Percentiles rank a stretch among this genome's conserved stretches.
Evolutionary conservation across 2,329 filamentous ascomycete genomes (phyloP).

Genomic region (Aspergillus thermomutatus): DNA sequence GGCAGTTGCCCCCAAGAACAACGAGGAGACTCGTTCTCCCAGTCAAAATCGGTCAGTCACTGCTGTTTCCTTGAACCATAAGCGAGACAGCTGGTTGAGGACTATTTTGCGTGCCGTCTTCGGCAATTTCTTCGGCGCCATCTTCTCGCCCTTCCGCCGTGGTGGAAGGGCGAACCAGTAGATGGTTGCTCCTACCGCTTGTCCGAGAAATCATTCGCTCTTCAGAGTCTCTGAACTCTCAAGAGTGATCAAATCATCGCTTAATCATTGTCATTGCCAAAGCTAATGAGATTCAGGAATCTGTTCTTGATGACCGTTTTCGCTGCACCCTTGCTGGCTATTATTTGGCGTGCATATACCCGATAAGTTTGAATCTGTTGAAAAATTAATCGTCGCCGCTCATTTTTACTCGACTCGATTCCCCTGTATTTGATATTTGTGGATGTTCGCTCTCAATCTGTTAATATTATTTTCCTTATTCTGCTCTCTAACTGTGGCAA

Average conservation of each 20-base stretch:
- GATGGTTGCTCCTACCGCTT: constrained; percentile 3
- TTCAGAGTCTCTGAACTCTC: constrained; percentile 5
- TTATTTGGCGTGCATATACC: constrained; percentile 28
- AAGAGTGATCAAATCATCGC: constrained; percentile 5
- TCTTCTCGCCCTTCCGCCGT: constrained; percentile 40
- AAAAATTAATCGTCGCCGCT: constrained; percentile 18
- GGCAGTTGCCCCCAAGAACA: constrained; percentile 15
- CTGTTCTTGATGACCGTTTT: constrained; percentile 30
- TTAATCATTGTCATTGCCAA: constrained; percentile 16
- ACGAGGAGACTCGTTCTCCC: constrained; percentile 28
- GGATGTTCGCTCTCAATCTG: constrained; percentile 7
- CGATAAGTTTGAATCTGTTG: constrained; percentile 16
- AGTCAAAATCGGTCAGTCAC: constrained; percentile 39
- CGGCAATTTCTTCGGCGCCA: constrained; percentile 37
- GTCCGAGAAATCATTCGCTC: background rate
- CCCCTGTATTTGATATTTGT: constrained; percentile 34
- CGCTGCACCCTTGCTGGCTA: constrained; percentile 28
- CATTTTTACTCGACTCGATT: constrained; percentile 26
- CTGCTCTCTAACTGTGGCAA: constrained; percentile 17
- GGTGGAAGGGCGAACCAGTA: constrained; percentile 29
- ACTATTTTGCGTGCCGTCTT: constrained; percentile 40
- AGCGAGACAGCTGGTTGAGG: constrained; percentile 40
- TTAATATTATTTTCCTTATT: constrained; percentile 21
- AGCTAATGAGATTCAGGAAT: constrained; percentile 32
- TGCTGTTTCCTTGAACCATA: constrained; percentile 37